Evolutionary conservation across 768 basidiomycete genomes (phyloP).

Genomic region (Auricularia sp.): DNA sequence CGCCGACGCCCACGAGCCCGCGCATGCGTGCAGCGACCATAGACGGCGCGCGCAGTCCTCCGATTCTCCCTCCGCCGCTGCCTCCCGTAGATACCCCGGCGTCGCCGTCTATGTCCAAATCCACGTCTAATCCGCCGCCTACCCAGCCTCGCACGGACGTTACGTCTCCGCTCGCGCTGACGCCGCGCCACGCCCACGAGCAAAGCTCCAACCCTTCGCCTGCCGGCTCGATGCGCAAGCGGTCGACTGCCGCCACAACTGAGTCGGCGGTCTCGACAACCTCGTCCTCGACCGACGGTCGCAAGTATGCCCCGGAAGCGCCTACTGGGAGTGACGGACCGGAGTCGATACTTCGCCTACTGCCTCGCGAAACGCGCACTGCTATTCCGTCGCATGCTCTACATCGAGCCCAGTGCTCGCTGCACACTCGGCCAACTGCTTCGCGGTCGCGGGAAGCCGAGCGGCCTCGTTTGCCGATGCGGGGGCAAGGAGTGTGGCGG

Average conservation of each 20-base stretch:
- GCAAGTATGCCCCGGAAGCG: slow-evolving; percentile 25
- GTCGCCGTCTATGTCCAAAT: background rate
- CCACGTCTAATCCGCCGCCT: background rate
- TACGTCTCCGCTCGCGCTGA: background rate
- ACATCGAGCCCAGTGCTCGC: slow-evolving; percentile 76
- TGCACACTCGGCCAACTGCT: slow-evolving; percentile 90
- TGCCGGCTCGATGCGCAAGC: background rate
- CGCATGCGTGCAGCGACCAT: slow-evolving; percentile 5
- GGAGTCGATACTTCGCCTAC: slow-evolving; percentile 91
- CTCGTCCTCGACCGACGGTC: slow-evolving; percentile 28
- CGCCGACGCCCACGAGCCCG: slow-evolving; percentile 3
- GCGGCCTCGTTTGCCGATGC: slow-evolving; percentile 75
- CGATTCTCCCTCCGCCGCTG: background rate
- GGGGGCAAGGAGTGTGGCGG: slow-evolving; percentile 34
- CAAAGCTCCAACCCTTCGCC: background rate
- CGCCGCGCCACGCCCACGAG: background rate
- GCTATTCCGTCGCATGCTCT: slow-evolving; percentile 93
- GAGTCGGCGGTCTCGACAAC: slow-evolving; percentile 21
- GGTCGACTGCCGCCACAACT: slow-evolving; percentile 5
- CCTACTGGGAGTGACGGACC: slow-evolving; percentile 61
- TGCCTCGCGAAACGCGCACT: slow-evolving; percentile 86
- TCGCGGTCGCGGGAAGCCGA: slow-evolving; percentile 66
- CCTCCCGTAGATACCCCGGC: background rate
- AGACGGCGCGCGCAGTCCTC: background rate
- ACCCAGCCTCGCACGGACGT: background rate